These are phyloP conservation scores for Mycena latifolia DNA, from an alignment of 768 basidiomycete genomes.

Conservation along the genomic window DNA sequence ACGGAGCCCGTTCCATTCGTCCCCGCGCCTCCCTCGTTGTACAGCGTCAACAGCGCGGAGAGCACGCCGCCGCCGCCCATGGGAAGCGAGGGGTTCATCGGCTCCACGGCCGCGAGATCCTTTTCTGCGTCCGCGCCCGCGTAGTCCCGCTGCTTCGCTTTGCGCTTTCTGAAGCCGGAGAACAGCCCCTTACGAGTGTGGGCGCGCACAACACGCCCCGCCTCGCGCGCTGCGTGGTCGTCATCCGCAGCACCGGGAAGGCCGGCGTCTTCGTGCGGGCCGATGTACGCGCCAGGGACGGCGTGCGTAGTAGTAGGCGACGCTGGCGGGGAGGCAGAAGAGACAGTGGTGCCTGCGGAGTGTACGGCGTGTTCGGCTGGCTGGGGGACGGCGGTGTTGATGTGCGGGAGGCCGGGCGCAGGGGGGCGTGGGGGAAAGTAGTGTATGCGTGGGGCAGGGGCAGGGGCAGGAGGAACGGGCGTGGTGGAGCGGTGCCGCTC, in stretches of 20 bases:
- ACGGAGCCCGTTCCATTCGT: constrained; percentile 28
- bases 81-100: constrained; percentile 33
- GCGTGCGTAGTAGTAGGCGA: constrained; percentile 43
- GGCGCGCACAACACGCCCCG: constrained; percentile 57
- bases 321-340: constrained; percentile 36
- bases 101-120: constrained; percentile 21
- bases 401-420: constrained; percentile 24
- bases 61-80: constrained; percentile 65
- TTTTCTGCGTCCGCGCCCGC: constrained; percentile 41
- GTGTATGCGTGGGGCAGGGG: constrained; percentile 37
- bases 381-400: constrained; percentile 17
- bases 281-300: constrained; percentile 69
- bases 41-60: constrained; percentile 74
- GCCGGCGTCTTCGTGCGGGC: constrained; percentile 73
- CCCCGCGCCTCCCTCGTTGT: constrained; percentile 54
- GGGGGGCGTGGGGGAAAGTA: constrained; percentile 46
- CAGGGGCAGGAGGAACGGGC: constrained; percentile 16
- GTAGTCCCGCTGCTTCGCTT: constrained; percentile 29
- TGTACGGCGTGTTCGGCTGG: constrained; percentile 7
- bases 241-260: constrained; percentile 55
- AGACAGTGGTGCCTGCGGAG: constrained; percentile 30
- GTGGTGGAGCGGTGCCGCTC: constrained; percentile 58
- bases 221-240: constrained; percentile 45
- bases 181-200: constrained; percentile 51
- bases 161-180: constrained; percentile 1